These are phyloP conservation scores for Blastomyces silverae DNA, from an alignment of 2,329 filamentous ascomycete species.

Conservation along the genomic window DNA sequence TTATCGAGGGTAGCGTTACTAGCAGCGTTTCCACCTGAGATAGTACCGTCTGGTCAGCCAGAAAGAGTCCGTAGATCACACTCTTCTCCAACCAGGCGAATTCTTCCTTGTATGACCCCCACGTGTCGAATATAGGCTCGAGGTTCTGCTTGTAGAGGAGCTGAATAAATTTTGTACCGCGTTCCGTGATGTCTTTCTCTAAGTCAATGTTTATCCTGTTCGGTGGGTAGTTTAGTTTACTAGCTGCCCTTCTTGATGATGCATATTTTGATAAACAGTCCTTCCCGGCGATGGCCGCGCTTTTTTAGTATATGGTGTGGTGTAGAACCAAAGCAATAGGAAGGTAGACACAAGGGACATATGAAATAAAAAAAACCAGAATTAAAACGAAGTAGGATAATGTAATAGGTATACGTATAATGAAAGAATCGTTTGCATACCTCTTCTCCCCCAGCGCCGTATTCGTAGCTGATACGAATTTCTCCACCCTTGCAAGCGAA, in stretches of 20 bases:
- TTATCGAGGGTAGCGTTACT: constrained; percentile 41
- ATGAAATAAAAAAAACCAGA: not conserved
- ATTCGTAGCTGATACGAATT: constrained; percentile 20
- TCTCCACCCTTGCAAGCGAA: constrained; percentile 27
- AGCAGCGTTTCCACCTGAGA: constrained; percentile 41
- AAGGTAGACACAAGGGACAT: not conserved
- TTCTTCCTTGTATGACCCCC: constrained; percentile 30
- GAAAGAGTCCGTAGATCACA: constrained; percentile 58
- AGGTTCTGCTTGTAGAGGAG: constrained; percentile 29
- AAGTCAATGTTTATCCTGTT: constrained; percentile 24
- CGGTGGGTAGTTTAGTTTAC: not conserved
- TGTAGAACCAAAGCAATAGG: not conserved
- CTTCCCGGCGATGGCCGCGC: not conserved
- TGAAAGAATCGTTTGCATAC: constrained; percentile 16
- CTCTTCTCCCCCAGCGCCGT: constrained; percentile 20
- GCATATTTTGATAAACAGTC: not conserved
- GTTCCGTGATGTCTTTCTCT: constrained; percentile 23
- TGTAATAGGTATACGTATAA: not conserved
- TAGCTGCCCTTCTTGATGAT: not conserved
- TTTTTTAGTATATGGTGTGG: not conserved
- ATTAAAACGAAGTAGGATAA: not conserved
- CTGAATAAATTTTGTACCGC: constrained; percentile 29
- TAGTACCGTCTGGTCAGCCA: constrained; percentile 39
- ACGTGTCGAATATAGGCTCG: constrained; percentile 29
- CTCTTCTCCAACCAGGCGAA: constrained; percentile 70